Base-by-base conservation (phyloP, 1,139 yeast genomes). In the Diutina catenulata region DNA sequence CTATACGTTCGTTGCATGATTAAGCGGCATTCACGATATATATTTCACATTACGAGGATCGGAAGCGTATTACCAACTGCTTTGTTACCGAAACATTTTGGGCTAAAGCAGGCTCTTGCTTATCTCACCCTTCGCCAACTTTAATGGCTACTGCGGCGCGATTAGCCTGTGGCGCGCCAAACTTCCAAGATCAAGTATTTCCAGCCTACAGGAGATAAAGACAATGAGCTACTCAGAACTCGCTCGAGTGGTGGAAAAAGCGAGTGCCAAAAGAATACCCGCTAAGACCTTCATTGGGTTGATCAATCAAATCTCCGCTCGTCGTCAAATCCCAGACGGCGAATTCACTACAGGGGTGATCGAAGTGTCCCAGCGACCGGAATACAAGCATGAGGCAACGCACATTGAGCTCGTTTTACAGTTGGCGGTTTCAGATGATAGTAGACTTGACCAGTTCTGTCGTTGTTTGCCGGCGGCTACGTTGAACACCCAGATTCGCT, bases 191-290 rank as follows among this genome's bases (percentile, higher is more conserved):
- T n/a, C n/a, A n/a, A n/a, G n/a, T n/a, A n/a, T n/a, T n/a, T n/a
- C n/a, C n/a, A n/a, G n/a, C n/a, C n/a, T n/a, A n/a, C n/a, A n/a
- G n/a, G n/a, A n/a, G n/a, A n/a, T n/a, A n/a, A n/a, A n/a, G n/a
- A n/a, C n/a, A n/a, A n/a, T n/a, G n/a, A n/a, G n/a, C n/a, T n/a
- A n/a, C n/a, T n/a, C n/a, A 14, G 25, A 31, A 18, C 18, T 31
- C 7, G 35, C 35, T 26, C 35, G 21, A 9, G 35, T 31, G 3
- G 35, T 31, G 16, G 25, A 13, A 8, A 31, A 21, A 25, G 35
- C 35, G 9, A 31, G 25, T 9, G 18, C n/a, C 10, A 20, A 19
- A 14, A 15, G 19, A 13, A 14, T 31, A 4, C 35, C 14, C 4
- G 10, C 35, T 3, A 31, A 31, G 13, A 16, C 21, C 5, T 31